These are phyloP conservation scores for Taiozyma sp. DNA, from an alignment of 1,139 yeast species.

Conservation along the genomic window DNA sequence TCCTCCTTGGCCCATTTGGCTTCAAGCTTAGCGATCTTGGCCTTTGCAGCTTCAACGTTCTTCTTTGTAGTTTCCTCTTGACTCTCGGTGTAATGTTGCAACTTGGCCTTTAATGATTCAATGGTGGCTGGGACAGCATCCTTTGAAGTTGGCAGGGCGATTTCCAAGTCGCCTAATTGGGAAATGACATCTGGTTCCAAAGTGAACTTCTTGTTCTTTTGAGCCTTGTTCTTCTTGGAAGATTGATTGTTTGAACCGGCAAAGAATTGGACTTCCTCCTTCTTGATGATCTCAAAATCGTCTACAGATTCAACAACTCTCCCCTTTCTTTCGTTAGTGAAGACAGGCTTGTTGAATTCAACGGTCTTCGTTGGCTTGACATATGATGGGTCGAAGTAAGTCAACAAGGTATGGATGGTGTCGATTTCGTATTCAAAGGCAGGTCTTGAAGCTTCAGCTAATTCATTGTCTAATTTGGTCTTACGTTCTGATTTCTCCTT, in stretches of 20 bases:
- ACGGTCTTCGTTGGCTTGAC: conserved; percentile 46
- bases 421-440: conserved; percentile 78
- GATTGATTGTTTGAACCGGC: conserved; percentile 34
- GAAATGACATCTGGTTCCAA: conserved; percentile 81
- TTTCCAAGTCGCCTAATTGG: conserved; percentile 70
- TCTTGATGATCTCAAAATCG: conserved; percentile 54
- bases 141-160: conserved; percentile 74
- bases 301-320: conserved; percentile 56
- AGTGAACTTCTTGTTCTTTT: conserved; percentile 58
- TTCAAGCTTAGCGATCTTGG: conserved; percentile 63
- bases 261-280: conserved; percentile 53
- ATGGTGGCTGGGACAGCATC: conserved; percentile 70
- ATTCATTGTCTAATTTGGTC: conserved; percentile 61
- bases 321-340: conserved; percentile 28
- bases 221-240: conserved; percentile 30
- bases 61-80: conserved; percentile 81
- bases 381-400: conserved; percentile 75
- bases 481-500: conserved; percentile 60
- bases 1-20: conserved; percentile 29
- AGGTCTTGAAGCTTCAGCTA: conserved; percentile 71
- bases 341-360: conserved; percentile 27
- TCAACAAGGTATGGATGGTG: conserved; percentile 66
- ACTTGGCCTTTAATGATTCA: conserved; percentile 68
- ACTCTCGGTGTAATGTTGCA: conserved; percentile 62
- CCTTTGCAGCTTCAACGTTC: conserved; percentile 72